Evolutionary conservation across 2,329 filamentous ascomycete genomes (phyloP).

Genomic region (Colletotrichum theobromicola): DNA sequence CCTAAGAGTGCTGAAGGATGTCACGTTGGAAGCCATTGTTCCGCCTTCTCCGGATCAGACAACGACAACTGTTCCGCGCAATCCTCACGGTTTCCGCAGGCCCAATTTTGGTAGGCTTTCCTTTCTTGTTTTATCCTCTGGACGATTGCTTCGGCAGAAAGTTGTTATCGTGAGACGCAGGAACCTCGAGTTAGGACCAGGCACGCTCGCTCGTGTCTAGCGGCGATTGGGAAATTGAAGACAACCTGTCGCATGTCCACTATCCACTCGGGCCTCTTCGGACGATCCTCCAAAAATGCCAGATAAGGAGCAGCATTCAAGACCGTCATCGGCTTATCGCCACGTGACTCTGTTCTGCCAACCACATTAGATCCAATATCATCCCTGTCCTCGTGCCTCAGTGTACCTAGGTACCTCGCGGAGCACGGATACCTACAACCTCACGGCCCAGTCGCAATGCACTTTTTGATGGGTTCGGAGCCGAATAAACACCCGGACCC

Average conservation of each 20-base stretch:
- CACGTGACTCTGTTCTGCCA: not conserved
- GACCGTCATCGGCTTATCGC: not conserved
- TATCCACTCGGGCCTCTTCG: not conserved
- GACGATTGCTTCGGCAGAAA: not conserved
- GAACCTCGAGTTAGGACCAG: not conserved
- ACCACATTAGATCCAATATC: not conserved
- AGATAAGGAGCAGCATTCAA: not conserved
- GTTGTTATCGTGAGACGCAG: not conserved
- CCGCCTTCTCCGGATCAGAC: not conserved
- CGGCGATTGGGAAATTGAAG: not conserved
- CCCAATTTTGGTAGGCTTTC: not conserved
- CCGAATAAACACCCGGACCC: not conserved
- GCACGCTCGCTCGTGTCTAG: not conserved
- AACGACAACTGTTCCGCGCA: not conserved
- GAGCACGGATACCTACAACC: not conserved
- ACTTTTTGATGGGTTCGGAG: not conserved
- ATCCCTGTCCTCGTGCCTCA: not conserved
- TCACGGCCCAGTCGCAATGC: too few relatives aligned
- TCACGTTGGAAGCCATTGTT: constrained; percentile 11
- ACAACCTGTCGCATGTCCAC: constrained; percentile 5
- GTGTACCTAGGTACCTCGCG: not conserved
- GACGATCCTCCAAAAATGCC: not conserved
- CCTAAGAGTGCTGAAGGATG: constrained; percentile 69
- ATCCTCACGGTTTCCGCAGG: not conserved
- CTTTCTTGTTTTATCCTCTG: not conserved